Evolutionary conservation across 129 eudicot genomes (phyloP), one percentile per base, ranked within the genome.

Genomic region (Tagetes erecta): DNA sequence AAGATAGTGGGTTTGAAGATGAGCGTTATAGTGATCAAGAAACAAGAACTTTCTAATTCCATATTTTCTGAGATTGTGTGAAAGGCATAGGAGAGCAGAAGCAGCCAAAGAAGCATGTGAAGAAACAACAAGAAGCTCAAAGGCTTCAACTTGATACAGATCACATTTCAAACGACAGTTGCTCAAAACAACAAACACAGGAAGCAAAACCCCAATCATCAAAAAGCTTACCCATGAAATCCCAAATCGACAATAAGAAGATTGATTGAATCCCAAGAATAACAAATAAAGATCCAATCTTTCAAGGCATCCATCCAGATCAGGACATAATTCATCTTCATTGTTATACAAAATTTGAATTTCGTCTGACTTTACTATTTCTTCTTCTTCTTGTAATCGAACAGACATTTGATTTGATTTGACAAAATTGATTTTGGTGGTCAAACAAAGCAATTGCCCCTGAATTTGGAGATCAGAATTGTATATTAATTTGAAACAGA

Each of bases 1-100:
- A 27, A 84, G 78, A 62, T 89, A 89, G 12, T 81, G 81, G 1
- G 89, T 80, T 45, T 82, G 87, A 55, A 86, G 78, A 63, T 84
- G 87, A 11, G 91, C 91, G 67, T 87, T 80, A 58, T 70, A 86
- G 42, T 88, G 87, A 86, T 89, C 96, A 72, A 89, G 91, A 82
- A 89, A 89, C 77, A 89, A 76, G 75, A 89, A 89, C 74, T 86
- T 89, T 59, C 96, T 64, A 41, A 89, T 78, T 33, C 96, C 96
- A 78, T 89, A 89, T 51, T 89, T 89, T 20, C 96, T 77, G 62
- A 89, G 67, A 76, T 89, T 89, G 63, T 84, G 87, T 0, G 96
- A 86, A 82, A 89, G 86, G 47, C 96, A 89, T 37, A 86, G 80
- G 68, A 89, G 71, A 75, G 96, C 84, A 67, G 84, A 80, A 66